A percentile compares a stretch with the other conserved stretches of the same genome.
These are phyloP conservation scores for Rutstroemia sp. DNA, from an alignment of 2,329 filamentous ascomycete species.

Conservation along the genomic window DNA sequence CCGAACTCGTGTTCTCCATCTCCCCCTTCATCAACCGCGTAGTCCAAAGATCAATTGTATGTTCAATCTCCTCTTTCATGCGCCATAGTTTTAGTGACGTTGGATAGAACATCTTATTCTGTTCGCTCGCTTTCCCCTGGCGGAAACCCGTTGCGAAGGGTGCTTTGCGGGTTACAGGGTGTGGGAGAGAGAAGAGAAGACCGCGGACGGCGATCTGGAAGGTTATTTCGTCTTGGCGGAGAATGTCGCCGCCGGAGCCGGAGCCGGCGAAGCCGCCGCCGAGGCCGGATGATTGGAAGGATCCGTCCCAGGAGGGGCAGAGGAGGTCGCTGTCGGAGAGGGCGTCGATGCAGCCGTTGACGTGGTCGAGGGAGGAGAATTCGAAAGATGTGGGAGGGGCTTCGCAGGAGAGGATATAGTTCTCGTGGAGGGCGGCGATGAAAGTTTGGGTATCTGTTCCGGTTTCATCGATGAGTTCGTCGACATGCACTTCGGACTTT, in stretches of 20 bases:
- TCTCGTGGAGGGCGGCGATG: constrained; percentile 85
- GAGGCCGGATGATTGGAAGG: constrained; percentile 54
- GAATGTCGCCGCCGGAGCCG: constrained; percentile 59
- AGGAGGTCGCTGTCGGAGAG: constrained; percentile 86
- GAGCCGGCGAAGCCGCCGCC: constrained; percentile 38
- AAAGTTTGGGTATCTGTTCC: constrained; percentile 91
- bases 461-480: constrained; percentile 82
- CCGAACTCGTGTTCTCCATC: constrained; percentile 26
- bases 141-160: constrained; percentile 28
- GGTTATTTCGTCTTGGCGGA: constrained; percentile 89
- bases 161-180: constrained; percentile 69
- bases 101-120: constrained; percentile 89
- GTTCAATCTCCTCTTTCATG: constrained; percentile 73
- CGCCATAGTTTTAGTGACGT: constrained; percentile 78
- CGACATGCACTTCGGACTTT: constrained; percentile 57
- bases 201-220: constrained; percentile 89
- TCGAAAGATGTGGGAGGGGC: constrained; percentile 41
- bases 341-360: constrained; percentile 79
- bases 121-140: constrained; percentile 43
- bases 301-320: constrained; percentile 61
- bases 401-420: constrained; percentile 81
- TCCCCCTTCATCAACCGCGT: constrained; percentile 52
- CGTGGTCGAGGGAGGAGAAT: constrained; percentile 62
- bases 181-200: constrained; percentile 75
- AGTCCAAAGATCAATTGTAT: constrained; percentile 63